A percentile compares a stretch with the other conserved stretches of the same genome.
phyloP scores from a whole-genome alignment of 352 stramenopile genomes.

The Thalassiosira mediterranea region DNA sequence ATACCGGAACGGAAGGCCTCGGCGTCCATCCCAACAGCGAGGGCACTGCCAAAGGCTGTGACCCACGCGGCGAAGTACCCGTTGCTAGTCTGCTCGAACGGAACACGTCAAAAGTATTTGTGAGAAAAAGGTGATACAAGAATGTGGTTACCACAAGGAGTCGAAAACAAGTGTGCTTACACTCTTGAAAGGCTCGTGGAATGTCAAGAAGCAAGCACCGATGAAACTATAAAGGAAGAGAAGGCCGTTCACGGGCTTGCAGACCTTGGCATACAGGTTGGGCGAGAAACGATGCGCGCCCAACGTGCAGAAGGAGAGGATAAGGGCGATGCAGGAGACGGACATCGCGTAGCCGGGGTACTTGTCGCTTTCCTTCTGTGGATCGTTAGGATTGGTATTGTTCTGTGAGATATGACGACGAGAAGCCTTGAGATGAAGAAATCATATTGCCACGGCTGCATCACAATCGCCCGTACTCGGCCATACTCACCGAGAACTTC shows the following conservation, averaged over 20 bases:
- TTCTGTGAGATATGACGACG: no score
- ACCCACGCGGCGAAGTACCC: conserved; percentile 43
- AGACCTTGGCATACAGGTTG: conserved; percentile 21
- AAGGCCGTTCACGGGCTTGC: conserved; percentile 27
- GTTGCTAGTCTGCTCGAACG: conserved; percentile 11
- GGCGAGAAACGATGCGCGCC: conserved; percentile 11
- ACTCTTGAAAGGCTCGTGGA: conserved; percentile 12
- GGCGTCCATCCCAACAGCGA: conserved; percentile 30
- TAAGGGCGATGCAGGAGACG: conserved; percentile 25
- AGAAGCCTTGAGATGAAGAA: no score
- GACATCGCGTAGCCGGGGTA: conserved; percentile 34
- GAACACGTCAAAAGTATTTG: background rate
- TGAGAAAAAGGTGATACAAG: conserved; percentile 4
- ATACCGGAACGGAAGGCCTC: conserved; percentile 12
- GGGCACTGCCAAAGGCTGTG: conserved; percentile 23
- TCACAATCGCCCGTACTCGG: no score
- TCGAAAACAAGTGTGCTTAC: conserved; percentile 38
- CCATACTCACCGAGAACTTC: no score
- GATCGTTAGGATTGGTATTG: no score
- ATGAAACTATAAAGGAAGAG: conserved; percentile 34
- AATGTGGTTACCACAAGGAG: background rate
- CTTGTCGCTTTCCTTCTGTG: no score
- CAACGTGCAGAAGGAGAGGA: conserved; percentile 19
- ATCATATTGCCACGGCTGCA: no score
- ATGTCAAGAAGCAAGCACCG: conserved; percentile 51